Evolutionary conservation across 176 grass and related monocot species (phyloP).

Genomic region (Paspalum notatum): DNA sequence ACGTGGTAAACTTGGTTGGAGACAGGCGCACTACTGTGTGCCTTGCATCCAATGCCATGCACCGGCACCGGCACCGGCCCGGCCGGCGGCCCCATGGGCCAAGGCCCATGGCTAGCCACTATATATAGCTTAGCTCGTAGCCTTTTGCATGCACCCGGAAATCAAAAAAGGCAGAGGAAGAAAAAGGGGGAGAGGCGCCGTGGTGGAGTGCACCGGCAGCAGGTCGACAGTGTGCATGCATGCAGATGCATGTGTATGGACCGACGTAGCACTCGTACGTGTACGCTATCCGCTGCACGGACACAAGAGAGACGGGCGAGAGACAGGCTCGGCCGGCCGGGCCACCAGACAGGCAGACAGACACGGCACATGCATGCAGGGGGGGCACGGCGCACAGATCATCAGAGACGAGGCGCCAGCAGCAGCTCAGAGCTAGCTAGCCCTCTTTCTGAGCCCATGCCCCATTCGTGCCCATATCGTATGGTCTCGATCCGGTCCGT

Average conservation of each 20-base stretch:
- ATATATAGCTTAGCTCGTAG: background rate
- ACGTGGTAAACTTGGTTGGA: slow-evolving; percentile 3
- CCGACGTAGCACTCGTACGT: slow-evolving; percentile 8
- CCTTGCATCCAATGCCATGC: no score
- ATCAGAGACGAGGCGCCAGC: no score
- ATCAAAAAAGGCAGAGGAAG: slow-evolving; percentile 3
- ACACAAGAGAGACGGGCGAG: background rate
- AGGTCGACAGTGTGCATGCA: slow-evolving; percentile 29
- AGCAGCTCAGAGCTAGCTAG: background rate
- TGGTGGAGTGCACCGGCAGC: slow-evolving; percentile 13
- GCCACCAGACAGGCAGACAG: slow-evolving; percentile 35
- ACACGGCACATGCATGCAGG: slow-evolving; percentile 42
- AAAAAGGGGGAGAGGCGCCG: slow-evolving; percentile 35
- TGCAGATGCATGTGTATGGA: slow-evolving; percentile 30
- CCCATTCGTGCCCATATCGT: slow-evolving; percentile 40
- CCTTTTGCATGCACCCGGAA: background rate
- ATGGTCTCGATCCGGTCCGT: slow-evolving; percentile 4
- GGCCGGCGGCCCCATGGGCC: no score
- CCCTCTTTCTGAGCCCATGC: slow-evolving; percentile 41
- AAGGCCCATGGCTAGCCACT: no score
- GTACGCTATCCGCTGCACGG: background rate
- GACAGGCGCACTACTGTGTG: no score
- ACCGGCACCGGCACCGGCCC: no score
- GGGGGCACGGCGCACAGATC: background rate
- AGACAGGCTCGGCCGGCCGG: background rate